Conservation (phyloP, 1,284 basidiomycete species). For the Irpex sp. region DNA sequence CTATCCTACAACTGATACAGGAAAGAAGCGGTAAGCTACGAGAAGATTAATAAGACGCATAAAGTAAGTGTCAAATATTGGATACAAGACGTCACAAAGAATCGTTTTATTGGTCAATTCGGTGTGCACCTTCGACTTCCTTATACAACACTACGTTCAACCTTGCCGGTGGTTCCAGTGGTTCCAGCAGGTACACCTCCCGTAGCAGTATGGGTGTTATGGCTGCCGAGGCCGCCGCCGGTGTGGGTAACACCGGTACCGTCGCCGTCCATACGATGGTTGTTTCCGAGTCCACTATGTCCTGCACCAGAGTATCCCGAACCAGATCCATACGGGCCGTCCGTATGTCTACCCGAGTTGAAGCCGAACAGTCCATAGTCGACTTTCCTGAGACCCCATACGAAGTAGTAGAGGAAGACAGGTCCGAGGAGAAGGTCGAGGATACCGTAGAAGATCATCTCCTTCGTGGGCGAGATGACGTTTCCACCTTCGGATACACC, state of each 20-base stretch:
- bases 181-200: neutral
- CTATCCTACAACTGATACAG: too few species aligned
- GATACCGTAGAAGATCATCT: constrained; percentile 11
- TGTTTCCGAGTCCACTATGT: neutral
- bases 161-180: neutral
- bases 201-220: neutral
- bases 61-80: too few species aligned
- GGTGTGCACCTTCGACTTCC: neutral
- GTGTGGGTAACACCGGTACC: neutral
- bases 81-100: neutral
- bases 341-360: constrained; percentile 1
- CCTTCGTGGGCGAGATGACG: constrained; percentile 5
- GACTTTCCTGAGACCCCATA: constrained; percentile 7
- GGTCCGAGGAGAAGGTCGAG: constrained; percentile 10
- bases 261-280: neutral
- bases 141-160: neutral
- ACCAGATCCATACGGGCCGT: neutral
- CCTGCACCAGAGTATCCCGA: neutral
- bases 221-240: neutral
- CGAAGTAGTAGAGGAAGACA: constrained; percentile 10
- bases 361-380: constrained; percentile 5
- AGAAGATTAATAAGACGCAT: too few species aligned
- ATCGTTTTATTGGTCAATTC: neutral
- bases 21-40: too few species aligned
- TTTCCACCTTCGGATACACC: constrained; percentile 5